Evolutionary conservation across 345 rosid species (phyloP).

Genomic region (Gossypium australe): DNA sequence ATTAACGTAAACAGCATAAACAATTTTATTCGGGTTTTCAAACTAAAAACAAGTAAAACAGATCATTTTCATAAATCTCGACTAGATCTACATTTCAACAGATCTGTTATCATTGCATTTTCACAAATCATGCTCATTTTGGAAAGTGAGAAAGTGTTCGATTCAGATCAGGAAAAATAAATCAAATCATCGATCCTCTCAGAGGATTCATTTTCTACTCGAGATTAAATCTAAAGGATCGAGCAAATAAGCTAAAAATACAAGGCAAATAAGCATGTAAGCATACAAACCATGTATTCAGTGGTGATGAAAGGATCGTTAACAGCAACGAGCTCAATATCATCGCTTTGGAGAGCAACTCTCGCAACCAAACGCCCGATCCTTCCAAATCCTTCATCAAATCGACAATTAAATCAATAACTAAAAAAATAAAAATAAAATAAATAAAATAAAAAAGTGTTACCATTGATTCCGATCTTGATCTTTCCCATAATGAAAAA

Average conservation of each 20-base stretch:
- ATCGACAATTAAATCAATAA: background rate
- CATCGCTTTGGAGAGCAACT: conserved; percentile 62
- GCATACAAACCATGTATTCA: conserved; percentile 49
- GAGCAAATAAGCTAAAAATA: background rate
- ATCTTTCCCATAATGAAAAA: conserved; percentile 40
- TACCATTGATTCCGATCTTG: conserved; percentile 68
- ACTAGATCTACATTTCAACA: background rate
- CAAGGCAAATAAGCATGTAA: background rate
- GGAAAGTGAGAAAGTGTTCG: background rate
- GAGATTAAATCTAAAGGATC: background rate
- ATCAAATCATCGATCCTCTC: background rate
- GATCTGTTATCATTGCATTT: background rate
- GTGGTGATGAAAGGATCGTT: conserved; percentile 76
- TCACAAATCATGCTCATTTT: background rate
- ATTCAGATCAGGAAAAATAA: background rate
- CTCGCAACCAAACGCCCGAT: conserved; percentile 69
- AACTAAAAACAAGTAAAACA: background rate
- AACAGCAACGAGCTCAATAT: conserved; percentile 67
- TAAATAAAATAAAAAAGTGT: background rate
- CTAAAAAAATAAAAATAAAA: too few relatives aligned
- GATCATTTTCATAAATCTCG: background rate
- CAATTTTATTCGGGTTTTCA: background rate
- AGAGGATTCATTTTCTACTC: background rate
- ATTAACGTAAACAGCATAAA: background rate
- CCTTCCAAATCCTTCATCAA: conserved; percentile 58